Percentiles rank a stretch among this genome's conserved stretches.
phyloP scores from a whole-genome alignment of 495 filamentous ascomycete genomes.

The Aspergillus haitiensis region DNA sequence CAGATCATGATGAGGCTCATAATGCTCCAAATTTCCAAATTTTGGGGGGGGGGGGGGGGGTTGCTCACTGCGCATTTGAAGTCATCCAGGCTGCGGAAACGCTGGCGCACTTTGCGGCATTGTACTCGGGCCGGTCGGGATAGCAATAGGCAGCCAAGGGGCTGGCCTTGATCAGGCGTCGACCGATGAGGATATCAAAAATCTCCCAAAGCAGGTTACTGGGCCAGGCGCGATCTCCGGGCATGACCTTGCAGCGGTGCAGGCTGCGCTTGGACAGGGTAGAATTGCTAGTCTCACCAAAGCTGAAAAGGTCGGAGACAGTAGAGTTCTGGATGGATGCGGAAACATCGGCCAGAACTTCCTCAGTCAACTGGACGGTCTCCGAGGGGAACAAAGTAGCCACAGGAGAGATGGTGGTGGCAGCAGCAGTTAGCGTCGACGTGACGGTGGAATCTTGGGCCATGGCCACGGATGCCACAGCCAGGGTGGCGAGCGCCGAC shows the following conservation, averaged over 20 bases:
- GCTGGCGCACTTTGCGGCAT: slow-evolving; percentile 41
- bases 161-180: slow-evolving; percentile 52
- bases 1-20: too few species aligned
- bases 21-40: too few species aligned
- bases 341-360: slow-evolving; percentile 37
- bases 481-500: slow-evolving; percentile 11
- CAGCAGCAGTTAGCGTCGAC: slow-evolving; percentile 11
- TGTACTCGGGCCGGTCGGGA: slow-evolving; percentile 45
- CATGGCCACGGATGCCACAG: not conserved
- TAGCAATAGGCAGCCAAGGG: slow-evolving; percentile 59
- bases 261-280: not conserved
- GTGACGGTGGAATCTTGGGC: slow-evolving; percentile 3
- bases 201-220: slow-evolving; percentile 37
- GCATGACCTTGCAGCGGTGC: slow-evolving; percentile 49
- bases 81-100: slow-evolving; percentile 28
- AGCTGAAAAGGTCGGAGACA: slow-evolving; percentile 21
- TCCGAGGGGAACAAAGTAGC: slow-evolving; percentile 34
- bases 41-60: not conserved
- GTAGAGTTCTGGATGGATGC: slow-evolving; percentile 17
- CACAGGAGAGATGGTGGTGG: slow-evolving; percentile 1
- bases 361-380: slow-evolving; percentile 38
- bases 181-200: slow-evolving; percentile 50
- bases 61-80: slow-evolving; percentile 36
- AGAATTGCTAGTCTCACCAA: slow-evolving; percentile 8
- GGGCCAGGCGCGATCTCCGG: slow-evolving; percentile 52